phyloP scores from a whole-genome alignment of 768 basidiomycete species.

The Calocybe cyanea region DNA sequence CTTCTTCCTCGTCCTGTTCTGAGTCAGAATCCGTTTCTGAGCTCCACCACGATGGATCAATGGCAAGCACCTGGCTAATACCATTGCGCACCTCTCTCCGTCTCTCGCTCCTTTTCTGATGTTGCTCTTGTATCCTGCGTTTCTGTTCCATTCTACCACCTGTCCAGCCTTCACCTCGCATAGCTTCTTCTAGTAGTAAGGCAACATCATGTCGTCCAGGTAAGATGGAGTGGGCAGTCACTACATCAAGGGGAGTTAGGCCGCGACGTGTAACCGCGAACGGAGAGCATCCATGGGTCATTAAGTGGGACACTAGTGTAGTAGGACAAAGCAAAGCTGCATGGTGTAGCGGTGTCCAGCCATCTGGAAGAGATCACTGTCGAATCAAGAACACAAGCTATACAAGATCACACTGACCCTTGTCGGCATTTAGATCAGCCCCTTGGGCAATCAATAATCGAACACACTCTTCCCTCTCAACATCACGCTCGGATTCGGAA shows the following conservation, averaged over 20 bases:
- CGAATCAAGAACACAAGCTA: constrained; percentile 6
- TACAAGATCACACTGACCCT: constrained; percentile 40
- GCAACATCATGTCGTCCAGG: constrained; percentile 85
- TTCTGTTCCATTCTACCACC: constrained; percentile 73
- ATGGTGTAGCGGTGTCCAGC: constrained; percentile 95
- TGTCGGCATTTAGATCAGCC: constrained; percentile 63
- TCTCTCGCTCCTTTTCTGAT: constrained; percentile 47
- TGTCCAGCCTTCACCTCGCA: constrained; percentile 81
- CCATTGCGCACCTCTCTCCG: constrained; percentile 55
- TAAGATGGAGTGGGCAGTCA: constrained; percentile 77
- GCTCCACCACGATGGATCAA: constrained; percentile 67
- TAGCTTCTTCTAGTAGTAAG: constrained; percentile 83
- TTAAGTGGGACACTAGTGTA: constrained; percentile 85
- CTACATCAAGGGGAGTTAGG: constrained; percentile 84
- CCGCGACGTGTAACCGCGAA: constrained; percentile 73
- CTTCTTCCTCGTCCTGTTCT: constrained; percentile 43
- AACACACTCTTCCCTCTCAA: constrained; percentile 90
- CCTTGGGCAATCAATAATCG: constrained; percentile 77
- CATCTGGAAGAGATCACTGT: constrained; percentile 55
- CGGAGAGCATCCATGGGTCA: constrained; percentile 89
- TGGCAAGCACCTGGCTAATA: constrained; percentile 52
- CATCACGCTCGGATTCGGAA: constrained; percentile 73
- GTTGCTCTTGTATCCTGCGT: constrained; percentile 56
- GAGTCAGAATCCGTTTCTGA: constrained; percentile 39
- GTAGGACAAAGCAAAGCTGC: constrained; percentile 87